Percentiles rank a stretch among this genome's conserved stretches.
These are phyloP conservation scores for Flaveria floridana DNA, from an alignment of 140 eudicot genomes.

Conservation along the genomic window DNA sequence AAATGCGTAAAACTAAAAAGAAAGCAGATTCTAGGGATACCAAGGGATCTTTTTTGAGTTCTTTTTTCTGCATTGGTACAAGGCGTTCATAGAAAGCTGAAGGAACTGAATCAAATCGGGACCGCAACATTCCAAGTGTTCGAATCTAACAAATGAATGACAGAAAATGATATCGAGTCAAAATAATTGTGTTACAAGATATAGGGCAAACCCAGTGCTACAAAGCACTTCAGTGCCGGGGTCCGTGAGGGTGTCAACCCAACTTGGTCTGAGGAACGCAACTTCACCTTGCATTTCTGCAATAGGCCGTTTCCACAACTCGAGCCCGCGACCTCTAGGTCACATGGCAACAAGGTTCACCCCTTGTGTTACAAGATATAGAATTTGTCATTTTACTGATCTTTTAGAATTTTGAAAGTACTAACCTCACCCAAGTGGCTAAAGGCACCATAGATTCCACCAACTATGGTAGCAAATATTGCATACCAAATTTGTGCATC, in stretches of 20 bases:
- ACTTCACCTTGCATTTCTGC: too few relatives aligned
- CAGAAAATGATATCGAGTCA: constrained; percentile 16
- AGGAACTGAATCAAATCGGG: constrained; percentile 92
- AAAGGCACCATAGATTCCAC: constrained; percentile 96
- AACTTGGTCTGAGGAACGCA: too few relatives aligned
- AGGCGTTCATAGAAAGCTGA: constrained; percentile 83
- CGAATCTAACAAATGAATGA: constrained; percentile 58
- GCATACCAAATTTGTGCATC: constrained; percentile 99
- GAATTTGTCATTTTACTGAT: not conserved
- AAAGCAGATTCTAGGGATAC: constrained; percentile 36
- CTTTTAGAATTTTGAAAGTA: constrained; percentile 15
- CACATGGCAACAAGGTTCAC: too few relatives aligned
- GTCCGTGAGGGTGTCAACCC: too few relatives aligned
- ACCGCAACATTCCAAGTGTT: constrained; percentile 97
- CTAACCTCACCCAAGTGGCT: constrained; percentile 99
- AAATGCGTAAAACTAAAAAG: constrained; percentile 16
- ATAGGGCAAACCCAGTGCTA: not conserved
- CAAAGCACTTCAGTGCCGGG: too few relatives aligned
- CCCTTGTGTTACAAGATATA: constrained; percentile 24
- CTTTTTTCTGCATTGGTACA: constrained; percentile 67
- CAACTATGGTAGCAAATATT: constrained; percentile 75
- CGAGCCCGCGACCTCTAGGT: too few relatives aligned
- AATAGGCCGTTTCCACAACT: too few relatives aligned
- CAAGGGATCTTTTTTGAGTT: constrained; percentile 38
- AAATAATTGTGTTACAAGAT: constrained; percentile 20